These are phyloP conservation scores for Remersonia thermophila DNA, from an alignment of 2,329 filamentous ascomycete genomes.

Conservation along the genomic window DNA sequence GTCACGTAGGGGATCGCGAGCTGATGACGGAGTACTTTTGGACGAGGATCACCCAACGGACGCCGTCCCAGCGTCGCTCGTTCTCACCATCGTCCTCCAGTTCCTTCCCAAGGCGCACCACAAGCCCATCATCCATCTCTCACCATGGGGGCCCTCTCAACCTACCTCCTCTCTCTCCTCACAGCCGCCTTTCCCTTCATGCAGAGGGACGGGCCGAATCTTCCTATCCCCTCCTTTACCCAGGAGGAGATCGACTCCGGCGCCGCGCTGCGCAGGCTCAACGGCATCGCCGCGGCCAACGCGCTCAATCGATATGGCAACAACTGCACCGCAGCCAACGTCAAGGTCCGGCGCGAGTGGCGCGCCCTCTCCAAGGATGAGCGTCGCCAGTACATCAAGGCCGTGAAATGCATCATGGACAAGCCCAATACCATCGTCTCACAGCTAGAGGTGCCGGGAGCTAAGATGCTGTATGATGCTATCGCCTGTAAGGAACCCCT, in stretches of 20 bases:
- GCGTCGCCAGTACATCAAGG: constrained; percentile 11
- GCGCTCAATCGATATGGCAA: constrained; percentile 5
- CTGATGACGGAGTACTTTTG: no score
- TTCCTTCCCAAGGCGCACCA: no score
- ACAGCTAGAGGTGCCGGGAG: constrained; percentile 3
- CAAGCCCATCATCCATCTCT: no score
- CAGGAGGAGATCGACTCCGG: constrained; percentile 12
- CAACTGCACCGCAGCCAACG: constrained; percentile 8
- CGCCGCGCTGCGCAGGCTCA: constrained; percentile 10
- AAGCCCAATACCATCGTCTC: constrained; percentile 9
- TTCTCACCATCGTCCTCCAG: no score
- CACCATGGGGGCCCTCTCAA: no score
- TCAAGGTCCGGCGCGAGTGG: constrained; percentile 16
- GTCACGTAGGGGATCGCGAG: no score
- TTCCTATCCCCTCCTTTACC: constrained; percentile 5
- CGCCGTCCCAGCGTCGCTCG: no score
- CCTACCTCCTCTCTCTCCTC: no score
- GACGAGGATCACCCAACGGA: no score
- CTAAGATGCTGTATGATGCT: constrained; percentile 13
- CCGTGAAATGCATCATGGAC: constrained; percentile 13
- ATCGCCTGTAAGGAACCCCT: constrained; percentile 5
- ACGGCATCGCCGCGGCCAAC: constrained; percentile 9
- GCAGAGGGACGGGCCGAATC: no score
- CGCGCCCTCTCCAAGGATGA: constrained; percentile 7
- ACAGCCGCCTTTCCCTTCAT: no score